These are phyloP conservation scores for Capsella bursapastoris DNA, from an alignment of 345 rosid genomes.

Conservation along the genomic window DNA sequence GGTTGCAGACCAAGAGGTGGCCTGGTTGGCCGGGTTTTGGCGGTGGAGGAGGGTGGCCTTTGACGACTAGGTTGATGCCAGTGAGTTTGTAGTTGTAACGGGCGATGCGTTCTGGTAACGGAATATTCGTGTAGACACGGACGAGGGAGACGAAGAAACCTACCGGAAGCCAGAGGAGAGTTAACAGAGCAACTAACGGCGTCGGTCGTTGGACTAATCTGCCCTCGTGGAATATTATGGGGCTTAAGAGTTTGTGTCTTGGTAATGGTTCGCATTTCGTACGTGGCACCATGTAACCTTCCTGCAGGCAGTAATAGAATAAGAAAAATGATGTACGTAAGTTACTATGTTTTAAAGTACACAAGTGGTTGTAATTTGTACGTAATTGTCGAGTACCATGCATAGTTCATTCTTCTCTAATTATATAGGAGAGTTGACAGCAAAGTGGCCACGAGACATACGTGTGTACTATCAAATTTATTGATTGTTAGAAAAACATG, in stretches of 20 bases:
- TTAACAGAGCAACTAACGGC: constrained; percentile 72
- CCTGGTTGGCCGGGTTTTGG: constrained; percentile 78
- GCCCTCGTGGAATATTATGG: constrained; percentile 93
- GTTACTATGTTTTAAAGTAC: constrained; percentile 1
- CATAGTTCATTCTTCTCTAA: constrained; percentile 19
- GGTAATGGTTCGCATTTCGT: constrained; percentile 68
- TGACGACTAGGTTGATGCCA: constrained; percentile 81
- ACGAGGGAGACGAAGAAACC: constrained; percentile 80
- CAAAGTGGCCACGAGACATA: constrained; percentile 26
- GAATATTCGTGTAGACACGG: constrained; percentile 88
- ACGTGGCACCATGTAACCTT: constrained; percentile 82
- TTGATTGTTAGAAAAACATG: neutral
- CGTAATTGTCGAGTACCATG: constrained; percentile 32
- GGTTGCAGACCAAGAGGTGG: constrained; percentile 88
- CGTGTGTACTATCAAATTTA: constrained; percentile 26
- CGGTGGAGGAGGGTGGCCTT: constrained; percentile 78
- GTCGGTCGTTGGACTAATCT: constrained; percentile 84
- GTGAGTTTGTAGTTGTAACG: constrained; percentile 91
- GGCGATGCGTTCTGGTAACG: constrained; percentile 89
- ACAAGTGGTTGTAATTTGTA: constrained; percentile 25
- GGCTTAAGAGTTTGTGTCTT: constrained; percentile 75
- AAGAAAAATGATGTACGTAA: neutral
- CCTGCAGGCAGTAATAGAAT: constrained; percentile 67
- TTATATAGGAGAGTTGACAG: constrained; percentile 14
- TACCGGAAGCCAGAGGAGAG: constrained; percentile 81